Conservation (phyloP, 805 yeast genomes). For the Saccharomycopsis vini region DNA sequence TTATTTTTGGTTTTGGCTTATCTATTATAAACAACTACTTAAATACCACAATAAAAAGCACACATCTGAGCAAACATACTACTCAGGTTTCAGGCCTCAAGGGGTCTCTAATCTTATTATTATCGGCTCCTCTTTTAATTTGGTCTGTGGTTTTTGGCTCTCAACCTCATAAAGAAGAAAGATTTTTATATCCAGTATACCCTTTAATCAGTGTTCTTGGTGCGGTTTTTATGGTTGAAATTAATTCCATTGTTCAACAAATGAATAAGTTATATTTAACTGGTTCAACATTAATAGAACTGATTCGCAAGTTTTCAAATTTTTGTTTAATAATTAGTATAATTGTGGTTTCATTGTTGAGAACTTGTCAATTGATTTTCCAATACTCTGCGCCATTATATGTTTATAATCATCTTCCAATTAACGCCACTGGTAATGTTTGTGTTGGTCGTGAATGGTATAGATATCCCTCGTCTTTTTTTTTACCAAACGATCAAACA, state of each 20-base stretch:
- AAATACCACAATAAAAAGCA: not conserved
- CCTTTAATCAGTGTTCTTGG: slow-evolving; percentile 59
- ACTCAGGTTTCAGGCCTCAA: not conserved
- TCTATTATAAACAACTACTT: slow-evolving; percentile 15
- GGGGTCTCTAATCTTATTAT: slow-evolving; percentile 20
- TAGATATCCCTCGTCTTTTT: slow-evolving; percentile 82
- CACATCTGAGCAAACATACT: not conserved
- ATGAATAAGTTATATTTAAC: not conserved
- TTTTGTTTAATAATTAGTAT: slow-evolving; percentile 12
- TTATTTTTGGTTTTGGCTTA: slow-evolving; percentile 26
- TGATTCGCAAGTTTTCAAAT: not conserved
- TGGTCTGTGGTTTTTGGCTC: slow-evolving; percentile 61
- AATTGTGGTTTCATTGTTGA: slow-evolving; percentile 32
- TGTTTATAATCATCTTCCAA: slow-evolving; percentile 40
- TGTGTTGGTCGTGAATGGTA: slow-evolving; percentile 97
- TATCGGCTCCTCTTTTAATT: slow-evolving; percentile 42
- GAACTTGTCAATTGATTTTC: slow-evolving; percentile 50
- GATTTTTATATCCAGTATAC: slow-evolving; percentile 82
- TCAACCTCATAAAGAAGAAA: slow-evolving; percentile 91
- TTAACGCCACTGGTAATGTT: slow-evolving; percentile 36
- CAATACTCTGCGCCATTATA: slow-evolving; percentile 70
- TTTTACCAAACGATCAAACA: slow-evolving; percentile 48
- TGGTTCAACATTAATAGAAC: not conserved
- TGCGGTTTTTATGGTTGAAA: slow-evolving; percentile 29
- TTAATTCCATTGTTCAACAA: not conserved